These are phyloP conservation scores for Thermothielavioides terrestris DNA, from an alignment of 495 filamentous ascomycete genomes.

Conservation along the genomic window DNA sequence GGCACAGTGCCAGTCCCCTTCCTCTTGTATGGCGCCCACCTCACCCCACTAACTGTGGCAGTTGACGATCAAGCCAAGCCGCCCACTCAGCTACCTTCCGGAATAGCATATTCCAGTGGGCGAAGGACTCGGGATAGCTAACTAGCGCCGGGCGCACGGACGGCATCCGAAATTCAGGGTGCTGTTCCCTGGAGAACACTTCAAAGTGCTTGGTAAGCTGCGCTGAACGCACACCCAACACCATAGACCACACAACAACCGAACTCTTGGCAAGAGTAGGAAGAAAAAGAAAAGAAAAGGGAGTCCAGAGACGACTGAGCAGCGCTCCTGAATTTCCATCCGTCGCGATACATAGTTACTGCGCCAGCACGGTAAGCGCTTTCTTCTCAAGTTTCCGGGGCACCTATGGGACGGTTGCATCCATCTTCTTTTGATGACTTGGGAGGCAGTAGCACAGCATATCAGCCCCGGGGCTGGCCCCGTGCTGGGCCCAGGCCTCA, in stretches of 20 bases:
- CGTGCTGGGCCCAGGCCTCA: background rate
- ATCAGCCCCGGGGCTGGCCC: background rate
- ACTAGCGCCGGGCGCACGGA: slow-evolving; percentile 10
- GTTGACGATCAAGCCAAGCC: slow-evolving; percentile 3
- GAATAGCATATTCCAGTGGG: background rate
- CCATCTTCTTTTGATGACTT: background rate
- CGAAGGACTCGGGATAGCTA: no score
- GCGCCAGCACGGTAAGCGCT: no score
- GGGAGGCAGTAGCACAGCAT: background rate
- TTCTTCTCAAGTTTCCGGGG: background rate
- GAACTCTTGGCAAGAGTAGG: no score
- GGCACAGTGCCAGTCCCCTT: no score
- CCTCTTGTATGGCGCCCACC: no score
- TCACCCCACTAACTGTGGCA: no score
- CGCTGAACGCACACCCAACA: no score
- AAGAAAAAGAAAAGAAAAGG: background rate
- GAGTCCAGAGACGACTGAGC: background rate
- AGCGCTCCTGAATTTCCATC: no score
- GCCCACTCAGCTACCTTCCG: background rate
- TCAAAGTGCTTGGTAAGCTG: background rate
- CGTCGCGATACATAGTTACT: no score
- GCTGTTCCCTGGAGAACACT: no score
- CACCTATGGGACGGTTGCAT: no score
- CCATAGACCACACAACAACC: no score
- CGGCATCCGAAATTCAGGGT: slow-evolving; percentile 9